Evolutionary conservation across 2,329 filamentous ascomycete species (phyloP), one percentile per base, ranked within the genome.

Genomic region (Aspergillus pseudotamarii): DNA sequence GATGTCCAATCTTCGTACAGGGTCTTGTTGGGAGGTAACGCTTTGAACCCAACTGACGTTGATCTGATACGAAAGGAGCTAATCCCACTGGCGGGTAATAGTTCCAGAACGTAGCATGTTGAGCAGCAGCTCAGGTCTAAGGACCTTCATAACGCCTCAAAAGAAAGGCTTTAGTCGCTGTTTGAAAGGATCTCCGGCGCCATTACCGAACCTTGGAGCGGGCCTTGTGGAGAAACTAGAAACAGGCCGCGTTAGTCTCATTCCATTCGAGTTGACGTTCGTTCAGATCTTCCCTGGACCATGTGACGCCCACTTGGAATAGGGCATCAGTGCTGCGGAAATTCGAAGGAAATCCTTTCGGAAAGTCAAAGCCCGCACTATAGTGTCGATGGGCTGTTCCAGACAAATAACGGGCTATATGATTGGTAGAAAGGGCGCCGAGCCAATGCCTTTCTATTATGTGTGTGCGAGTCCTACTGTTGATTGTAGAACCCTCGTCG

Each of bases 1-100:
- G 50, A 32, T 10, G 26, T 58, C 57, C 57, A 50, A 58, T 30
- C 53, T 26, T 23, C 34, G 43, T 28, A 21, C 19, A 19, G 45
- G 21, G 36, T 23, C 56, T 32, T 53, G 30, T 26, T 41, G 48
- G 43, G 19, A 53, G 36, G 46, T 6, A 28, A 36, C 30, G 36
- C 46, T 28, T 48, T 28, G 59, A 61, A 63, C 51, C 41, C 30
- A 63, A 56, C 41, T 56, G 41, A 32, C 57, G 54, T 51, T 58
- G 65, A 55, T 60, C 57, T 38, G 45, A 30, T 38, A 34, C 41
- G n/a, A 50, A 50, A 61, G 59, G 62, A 54, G 60, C 59, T 34
- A 28, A 58, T 66, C 63, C 63, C 63, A 71, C 65, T 69, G 64
- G 65, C 14, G 58, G 61, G 50, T 60, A 59, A 23, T 21, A 51